Evolutionary conservation across 2,329 filamentous ascomycete genomes (phyloP), one percentile per base, ranked within the genome.

Genomic region (Pseudogymnoascus sp.): DNA sequence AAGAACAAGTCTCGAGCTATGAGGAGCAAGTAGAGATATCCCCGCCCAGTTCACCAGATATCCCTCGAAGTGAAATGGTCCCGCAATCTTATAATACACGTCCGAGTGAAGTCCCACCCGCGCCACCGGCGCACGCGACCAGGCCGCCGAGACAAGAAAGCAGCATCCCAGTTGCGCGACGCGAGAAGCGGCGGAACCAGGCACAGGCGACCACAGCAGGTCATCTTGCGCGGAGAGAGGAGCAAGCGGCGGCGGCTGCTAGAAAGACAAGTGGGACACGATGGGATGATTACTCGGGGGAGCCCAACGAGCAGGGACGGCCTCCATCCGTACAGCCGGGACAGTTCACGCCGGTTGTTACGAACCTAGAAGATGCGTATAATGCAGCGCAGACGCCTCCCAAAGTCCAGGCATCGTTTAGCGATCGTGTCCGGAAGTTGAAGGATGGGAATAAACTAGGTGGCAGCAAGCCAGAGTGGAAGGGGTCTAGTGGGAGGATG

Each of bases 401-500:
- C 9, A 70, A 72, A 29, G 69, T 70, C 29, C 69, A 74, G 11
- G 72, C 72, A 33, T 72, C 75, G 7, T 79, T 82, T 65, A 75
- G 77, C 10, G 79, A 80, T n/a, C 75, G 79, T 2, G 72, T 82
- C 59, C 77, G 77, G 62, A 77, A 74, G 64, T 72, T 79, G 62
- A 72, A 73, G 62, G 77, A 77, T 65, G 59, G 59, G 1, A 67
- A 64, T 62, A 40, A 59, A 7, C 46, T 33, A 17, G 64, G 67
- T n/a, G 63, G 63, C 23, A 66, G 70, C 37, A 78, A 80, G 21
- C 84, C 86, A 4, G 80, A 86, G 64, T 92, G 89, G 89, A 87
- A 86, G 69, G 89, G 89, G 17, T 85, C 86, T 38, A 91, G 86
- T 72, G 89, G 89, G 29, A 83, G 89, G 67, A 81, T 81, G 44